Evolutionary conservation across 1,139 yeast genomes (phyloP), one percentile per base, ranked within the genome.

Genomic region (Suhomyces guaymorum): DNA sequence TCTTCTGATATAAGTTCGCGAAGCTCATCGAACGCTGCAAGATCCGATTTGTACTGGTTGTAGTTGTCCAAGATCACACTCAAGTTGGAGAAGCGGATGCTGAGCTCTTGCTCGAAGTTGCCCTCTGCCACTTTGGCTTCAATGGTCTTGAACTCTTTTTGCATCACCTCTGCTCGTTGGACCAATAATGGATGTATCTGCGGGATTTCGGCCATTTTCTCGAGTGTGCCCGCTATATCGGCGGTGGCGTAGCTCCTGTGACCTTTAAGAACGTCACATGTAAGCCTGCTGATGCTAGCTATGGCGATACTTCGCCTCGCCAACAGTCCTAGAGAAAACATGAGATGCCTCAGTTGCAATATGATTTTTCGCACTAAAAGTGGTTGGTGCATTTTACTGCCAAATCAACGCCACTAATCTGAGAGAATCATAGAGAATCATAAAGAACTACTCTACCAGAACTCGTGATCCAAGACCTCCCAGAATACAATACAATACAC

Each of bases 181-280:
- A 80, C 46, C n/a, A 87, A 61, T 4, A 80, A 61, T 0, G 90
- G 88, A 46, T 80, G 85, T 10, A 82, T 56, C 23, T 20, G 25
- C 9, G 49, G 48, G n/a, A 47, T 35, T 8, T 30, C 22, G 23
- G 33, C 26, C 17, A 47, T 37, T 26, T 30, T 35, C 12, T 39
- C 43, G 7, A 41, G 26, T 5, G 32, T 24, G 15, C 14, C 16
- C 15, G 24, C 13, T 12, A 31, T 21, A 7, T 26, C 34, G 4
- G 26, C 22, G 2, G 33, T 23, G 2, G 35, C 32, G 7, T 25
- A 23, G 2, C n/a, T 10, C 10, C 33, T 18, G 17, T 24, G 13
- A 28, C 27, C 17, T 13, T 26, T 19, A 24, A 10, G n/a, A n/a
- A n/a, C n/a, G n/a, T n/a, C n/a, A n/a, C n/a, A n/a, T n/a, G n/a